phyloP scores from a whole-genome alignment of 2,329 filamentous ascomycete species.

The Fragosphaeria purpurea region DNA sequence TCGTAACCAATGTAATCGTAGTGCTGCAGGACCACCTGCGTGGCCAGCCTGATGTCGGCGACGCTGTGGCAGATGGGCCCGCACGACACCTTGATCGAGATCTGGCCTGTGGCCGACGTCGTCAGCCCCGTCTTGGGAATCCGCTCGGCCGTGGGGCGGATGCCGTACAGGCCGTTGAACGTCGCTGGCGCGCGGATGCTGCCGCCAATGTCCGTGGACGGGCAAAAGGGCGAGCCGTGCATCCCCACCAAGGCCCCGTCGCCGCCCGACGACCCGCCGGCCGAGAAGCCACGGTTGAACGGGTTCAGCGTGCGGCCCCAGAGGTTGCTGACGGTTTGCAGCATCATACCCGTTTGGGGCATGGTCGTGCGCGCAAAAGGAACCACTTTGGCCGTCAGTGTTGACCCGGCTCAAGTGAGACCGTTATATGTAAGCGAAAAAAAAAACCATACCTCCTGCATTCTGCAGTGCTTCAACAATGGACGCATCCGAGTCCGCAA shows the following conservation, averaged over 20 bases:
- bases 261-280: conserved; percentile 27
- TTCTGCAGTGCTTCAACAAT: conserved; percentile 16
- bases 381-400: conserved; percentile 16
- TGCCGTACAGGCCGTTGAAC: conserved; percentile 21
- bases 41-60: conserved; percentile 39
- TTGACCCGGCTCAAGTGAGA: background rate
- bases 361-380: conserved; percentile 16
- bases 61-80: conserved; percentile 27
- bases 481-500: conserved; percentile 11
- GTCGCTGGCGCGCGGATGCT: conserved; percentile 19
- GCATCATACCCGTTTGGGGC: conserved; percentile 17
- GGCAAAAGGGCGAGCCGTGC: conserved; percentile 23
- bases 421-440: too few relatives aligned
- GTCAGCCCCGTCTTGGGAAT: conserved; percentile 2
- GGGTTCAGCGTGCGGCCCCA: conserved; percentile 26
- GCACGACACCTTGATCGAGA: conserved; percentile 3
- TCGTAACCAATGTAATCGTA: conserved; percentile 51
- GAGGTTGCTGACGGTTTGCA: conserved; percentile 26
- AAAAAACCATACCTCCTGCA: conserved; percentile 14
- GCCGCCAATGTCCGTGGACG: conserved; percentile 26
- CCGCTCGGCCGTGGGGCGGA: conserved; percentile 15
- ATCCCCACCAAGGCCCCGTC: conserved; percentile 26
- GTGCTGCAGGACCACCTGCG: conserved; percentile 44
- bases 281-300: conserved; percentile 21
- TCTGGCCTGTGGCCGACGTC: conserved; percentile 2